Base-by-base conservation (phyloP, 176 grass and related monocot genomes). In the Melocanna baccifera region DNA sequence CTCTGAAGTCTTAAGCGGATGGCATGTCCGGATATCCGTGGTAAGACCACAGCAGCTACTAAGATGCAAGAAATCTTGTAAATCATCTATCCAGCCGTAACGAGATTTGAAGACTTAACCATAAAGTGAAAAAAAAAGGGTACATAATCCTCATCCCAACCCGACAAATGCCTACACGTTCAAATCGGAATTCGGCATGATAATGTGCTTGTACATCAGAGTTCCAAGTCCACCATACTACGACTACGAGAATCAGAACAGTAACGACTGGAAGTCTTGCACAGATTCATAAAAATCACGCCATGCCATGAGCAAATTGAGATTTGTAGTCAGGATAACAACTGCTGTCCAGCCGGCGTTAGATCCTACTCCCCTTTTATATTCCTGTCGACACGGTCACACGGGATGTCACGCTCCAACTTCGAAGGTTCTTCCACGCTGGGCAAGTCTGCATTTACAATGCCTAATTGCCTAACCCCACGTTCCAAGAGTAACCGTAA, bases 231-330 rank as follows among this genome's bases (percentile, higher is more conserved):
- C 4, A 40, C 2, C 20, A 65, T 52, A 37, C 13, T 52, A 46
- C 23, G 9, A 37, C 4, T 51, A 45, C 12, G 67, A 39, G 74
- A 88, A 71, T 53, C 16, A 53, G 48, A 36, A 40, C 58, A 84
- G 4, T 1, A 41, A 36, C 75, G 40, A 39, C 62, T 18, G 61
- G 19, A 58, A 12, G 25, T 14, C 34, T 36, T 22, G 2, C 69
- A 62, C 62, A 73, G 20, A 28, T 67, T 47, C 65, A 67, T 9
- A 23, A 41, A 53, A 53, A 41, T 0, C 20, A 45, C 14, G 45
- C 1, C 51, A n/a, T 37, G 56, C 25, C 78, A 90, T 82, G 78
- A 82, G 88, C 78, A 32, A 72, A 78, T 55, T 77, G 56, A 82
- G 72, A 90, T 86, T 65, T 64, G 22, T 4, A 30, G 46, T 40